Percentiles rank a stretch among this genome's conserved stretches.
These are phyloP conservation scores for Golubevia pallescens DNA, from an alignment of 1,284 basidiomycete genomes.

Conservation along the genomic window DNA sequence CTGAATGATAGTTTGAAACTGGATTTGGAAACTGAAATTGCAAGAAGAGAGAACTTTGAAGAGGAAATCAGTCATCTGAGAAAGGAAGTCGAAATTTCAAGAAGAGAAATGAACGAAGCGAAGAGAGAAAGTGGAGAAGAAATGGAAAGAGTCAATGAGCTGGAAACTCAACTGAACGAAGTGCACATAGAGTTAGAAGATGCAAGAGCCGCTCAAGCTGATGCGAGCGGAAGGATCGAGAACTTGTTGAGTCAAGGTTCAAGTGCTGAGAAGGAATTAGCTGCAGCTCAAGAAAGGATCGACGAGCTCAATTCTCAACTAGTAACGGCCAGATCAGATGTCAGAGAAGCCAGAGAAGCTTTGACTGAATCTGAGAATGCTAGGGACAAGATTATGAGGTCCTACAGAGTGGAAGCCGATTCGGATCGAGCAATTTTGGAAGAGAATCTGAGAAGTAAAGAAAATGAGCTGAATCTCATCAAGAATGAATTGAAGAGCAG, in stretches of 20 bases:
- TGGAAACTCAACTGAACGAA: conserved; percentile 38
- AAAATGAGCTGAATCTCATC: conserved; percentile 29
- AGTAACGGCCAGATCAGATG: conserved; percentile 31
- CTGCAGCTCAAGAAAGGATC: conserved; percentile 39
- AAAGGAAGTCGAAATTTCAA: conserved; percentile 35
- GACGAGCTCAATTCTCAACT: conserved; percentile 45
- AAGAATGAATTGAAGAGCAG: conserved; percentile 22
- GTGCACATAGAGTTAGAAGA: conserved; percentile 48
- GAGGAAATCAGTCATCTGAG: conserved; percentile 46
- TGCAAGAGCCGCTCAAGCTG: conserved; percentile 34
- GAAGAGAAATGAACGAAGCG: conserved; percentile 28
- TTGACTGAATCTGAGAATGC: conserved; percentile 35
- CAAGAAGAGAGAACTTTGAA: conserved; percentile 45
- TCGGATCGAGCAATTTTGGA: conserved; percentile 53
- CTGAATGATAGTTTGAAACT: not conserved
- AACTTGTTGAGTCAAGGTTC: conserved; percentile 45
- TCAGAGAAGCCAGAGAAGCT: conserved; percentile 30
- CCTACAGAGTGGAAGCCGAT: conserved; percentile 48
- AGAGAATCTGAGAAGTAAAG: conserved; percentile 35
- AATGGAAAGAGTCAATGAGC: conserved; percentile 34
- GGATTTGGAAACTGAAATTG: conserved; percentile 38
- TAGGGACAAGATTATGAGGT: conserved; percentile 39
- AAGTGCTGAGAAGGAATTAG: conserved; percentile 38
- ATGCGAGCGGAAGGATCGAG: conserved; percentile 48
- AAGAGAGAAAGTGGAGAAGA: conserved; percentile 38